Base-by-base conservation (phyloP, 345 rosid genomes). In the Eutrema yunnanense region DNA sequence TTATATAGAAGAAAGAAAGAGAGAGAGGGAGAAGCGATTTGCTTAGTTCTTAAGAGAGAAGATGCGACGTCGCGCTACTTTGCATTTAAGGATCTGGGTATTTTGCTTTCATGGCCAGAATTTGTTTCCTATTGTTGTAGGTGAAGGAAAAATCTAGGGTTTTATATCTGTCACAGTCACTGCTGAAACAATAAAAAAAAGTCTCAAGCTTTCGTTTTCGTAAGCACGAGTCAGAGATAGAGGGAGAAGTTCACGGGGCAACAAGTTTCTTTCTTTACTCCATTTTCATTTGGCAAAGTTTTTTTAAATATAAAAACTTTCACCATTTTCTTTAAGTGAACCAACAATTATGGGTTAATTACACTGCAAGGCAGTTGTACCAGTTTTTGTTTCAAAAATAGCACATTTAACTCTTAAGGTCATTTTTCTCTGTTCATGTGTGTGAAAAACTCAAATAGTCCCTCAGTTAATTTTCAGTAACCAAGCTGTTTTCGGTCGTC, bases 11-110 rank as follows among this genome's bases (percentile, higher is more conserved):
- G 26, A 55, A 60, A 67, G 32, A 54, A 14, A 56, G 11, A 14
- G 59, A 67, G 27, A 16, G 13, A 47, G 41, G 63, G n/a, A 65
- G 58, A 49, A 36, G 29, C 9, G 67, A 33, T 62, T 74, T 62
- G 71, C 87, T 84, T 86, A 38, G 79, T 58, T 62, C 19, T 48
- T 59, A 83, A 81, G 89, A 80, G 80, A 81, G 46, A 6, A 75
- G 61, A 54, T 69, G 73, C 62, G 72, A 77, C 50, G 78, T 81
- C 74, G 67, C 73, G 85, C 75, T 78, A 80, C 73, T 80, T 22
- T 79, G 84, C 87, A 88, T 83, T 83, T 79, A 88, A 86, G 78
- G 90, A 85, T 75, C 41, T 2, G 37, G 62, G 33, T 36, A 10
- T 56, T 30, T 46, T 44, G 67, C 63, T 72, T 73, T 43, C 66